These are phyloP conservation scores for Stachybotrys chlorohalonatus DNA, from an alignment of 2,329 filamentous ascomycete species.

Conservation along the genomic window DNA sequence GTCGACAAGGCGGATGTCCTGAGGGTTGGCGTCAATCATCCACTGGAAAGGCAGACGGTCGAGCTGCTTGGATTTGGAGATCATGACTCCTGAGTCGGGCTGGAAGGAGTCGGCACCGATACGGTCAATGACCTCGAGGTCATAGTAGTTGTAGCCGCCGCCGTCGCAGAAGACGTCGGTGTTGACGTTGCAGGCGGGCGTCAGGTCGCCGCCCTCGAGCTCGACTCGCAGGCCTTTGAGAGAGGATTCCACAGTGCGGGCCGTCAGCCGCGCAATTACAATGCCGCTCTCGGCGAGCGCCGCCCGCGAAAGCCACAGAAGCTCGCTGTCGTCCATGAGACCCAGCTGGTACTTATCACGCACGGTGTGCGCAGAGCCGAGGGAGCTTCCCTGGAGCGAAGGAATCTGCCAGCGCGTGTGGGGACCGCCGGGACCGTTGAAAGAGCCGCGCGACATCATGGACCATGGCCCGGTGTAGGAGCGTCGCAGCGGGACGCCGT, in stretches of 20 bases:
- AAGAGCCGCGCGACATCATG: constrained; percentile 42
- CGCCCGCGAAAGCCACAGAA: constrained; percentile 34
- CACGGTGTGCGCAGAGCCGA: constrained; percentile 43
- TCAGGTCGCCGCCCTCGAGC: constrained; percentile 31
- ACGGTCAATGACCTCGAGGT: constrained; percentile 42
- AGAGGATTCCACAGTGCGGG: constrained; percentile 32
- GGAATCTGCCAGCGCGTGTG: constrained; percentile 45
- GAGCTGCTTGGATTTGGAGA: constrained; percentile 41
- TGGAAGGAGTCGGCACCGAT: constrained; percentile 45
- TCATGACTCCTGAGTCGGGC: constrained; percentile 41
- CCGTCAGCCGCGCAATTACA: constrained; percentile 35
- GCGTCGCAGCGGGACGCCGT: constrained; percentile 32
- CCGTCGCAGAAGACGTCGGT: constrained; percentile 41
- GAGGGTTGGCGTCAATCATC: constrained; percentile 44
- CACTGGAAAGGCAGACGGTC: constrained; percentile 41
- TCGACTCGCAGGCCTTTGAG: constrained; percentile 38
- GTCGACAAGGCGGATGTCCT: constrained; percentile 40
- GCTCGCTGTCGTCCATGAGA: constrained; percentile 30
- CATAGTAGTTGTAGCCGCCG: constrained; percentile 40
- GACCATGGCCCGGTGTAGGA: constrained; percentile 42
- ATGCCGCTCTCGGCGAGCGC: constrained; percentile 32
- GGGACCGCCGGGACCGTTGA: constrained; percentile 44
- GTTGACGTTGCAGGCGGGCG: constrained; percentile 30
- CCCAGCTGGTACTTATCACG: constrained; percentile 44
- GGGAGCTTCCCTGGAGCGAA: constrained; percentile 33